Base-by-base conservation (phyloP, 345 rosid genomes). In the Dovyalis caffra region DNA sequence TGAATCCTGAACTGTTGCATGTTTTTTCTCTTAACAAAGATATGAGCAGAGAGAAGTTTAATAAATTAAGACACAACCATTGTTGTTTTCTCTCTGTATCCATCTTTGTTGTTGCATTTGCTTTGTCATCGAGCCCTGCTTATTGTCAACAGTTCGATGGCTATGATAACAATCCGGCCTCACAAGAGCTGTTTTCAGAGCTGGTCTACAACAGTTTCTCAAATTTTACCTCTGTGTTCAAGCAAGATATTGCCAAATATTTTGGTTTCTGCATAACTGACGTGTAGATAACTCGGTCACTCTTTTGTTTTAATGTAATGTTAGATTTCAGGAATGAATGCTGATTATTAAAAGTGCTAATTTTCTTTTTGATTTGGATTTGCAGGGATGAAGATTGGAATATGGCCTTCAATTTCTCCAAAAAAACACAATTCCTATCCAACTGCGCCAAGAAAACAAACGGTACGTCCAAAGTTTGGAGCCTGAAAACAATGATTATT, bases 211-310 rank as follows among this genome's bases (percentile, higher is more conserved):
- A 70, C 18, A 87, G 83, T 76, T 72, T 95, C 63, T 76, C 89
- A 1, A 91, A 90, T 77, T 77, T 87, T 74, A 87, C 97, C 26
- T 51, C 80, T 66, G 69, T 85, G 38, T 88, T 93, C 85, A 87
- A 88, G 45, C 81, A 58, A 53, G 97, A 95, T 21, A 83, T 95
- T 53, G 45, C 74, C 56, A 77, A 88, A 74, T 69, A 93, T 33
- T 87, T 90, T 43, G 93, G 88, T 35, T 93, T 95, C 86, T 95
- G 99, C 92, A 88, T 95, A 45, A 82, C 87, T 65, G 91, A 95
- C 89, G 85, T 86, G 99, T 95, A 77, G 74, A 93, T 88, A 77
- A 69, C 66, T 56, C 2, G 9, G 16, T 23, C 38, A 56, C 35
- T 60, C 33, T 35, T 61, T 49, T 74, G 9, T 28, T 38, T 14